A percentile compares a stretch with the other conserved stretches of the same genome.
Conservation (phyloP, 2,329 filamentous ascomycete species). For the Endoconidiophora polonica region DNA sequence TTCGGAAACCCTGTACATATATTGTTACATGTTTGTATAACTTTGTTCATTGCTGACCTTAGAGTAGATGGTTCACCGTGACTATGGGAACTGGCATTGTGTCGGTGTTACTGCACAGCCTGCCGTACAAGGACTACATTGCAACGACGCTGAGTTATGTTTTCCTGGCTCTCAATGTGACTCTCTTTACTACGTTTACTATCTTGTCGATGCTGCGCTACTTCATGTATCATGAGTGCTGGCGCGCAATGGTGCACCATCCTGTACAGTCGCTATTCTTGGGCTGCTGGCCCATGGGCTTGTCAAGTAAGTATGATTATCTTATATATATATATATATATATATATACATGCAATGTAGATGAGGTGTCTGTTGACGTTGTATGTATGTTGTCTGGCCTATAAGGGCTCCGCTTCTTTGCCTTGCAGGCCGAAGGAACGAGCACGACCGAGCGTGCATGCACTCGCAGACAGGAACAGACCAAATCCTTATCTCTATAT, state of each 20-base stretch:
- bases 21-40: background rate
- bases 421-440: too few relatives aligned
- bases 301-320: slow-evolving; percentile 24
- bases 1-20: background rate
- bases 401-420: too few relatives aligned
- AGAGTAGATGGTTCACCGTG: slow-evolving; percentile 36
- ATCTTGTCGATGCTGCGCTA: slow-evolving; percentile 43
- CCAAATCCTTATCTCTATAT: background rate
- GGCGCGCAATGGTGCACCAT: slow-evolving; percentile 49
- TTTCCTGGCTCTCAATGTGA: slow-evolving; percentile 43
- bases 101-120: slow-evolving; percentile 41
- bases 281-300: slow-evolving; percentile 51
- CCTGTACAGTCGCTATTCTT: slow-evolving; percentile 52
- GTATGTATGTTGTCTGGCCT: background rate
- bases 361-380: too few relatives aligned
- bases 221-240: slow-evolving; percentile 47
- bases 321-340: background rate
- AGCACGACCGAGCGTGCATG: too few relatives aligned
- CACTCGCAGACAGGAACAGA: too few relatives aligned
- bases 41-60: too few relatives aligned
- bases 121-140: slow-evolving; percentile 42
- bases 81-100: slow-evolving; percentile 55
- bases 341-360: too few relatives aligned
- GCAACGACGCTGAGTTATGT: slow-evolving; percentile 41
- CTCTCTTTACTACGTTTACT: slow-evolving; percentile 39